Evolutionary conservation across 2,329 filamentous ascomycete species (phyloP).

Genomic region (Colletotrichum chrysophilum): DNA sequence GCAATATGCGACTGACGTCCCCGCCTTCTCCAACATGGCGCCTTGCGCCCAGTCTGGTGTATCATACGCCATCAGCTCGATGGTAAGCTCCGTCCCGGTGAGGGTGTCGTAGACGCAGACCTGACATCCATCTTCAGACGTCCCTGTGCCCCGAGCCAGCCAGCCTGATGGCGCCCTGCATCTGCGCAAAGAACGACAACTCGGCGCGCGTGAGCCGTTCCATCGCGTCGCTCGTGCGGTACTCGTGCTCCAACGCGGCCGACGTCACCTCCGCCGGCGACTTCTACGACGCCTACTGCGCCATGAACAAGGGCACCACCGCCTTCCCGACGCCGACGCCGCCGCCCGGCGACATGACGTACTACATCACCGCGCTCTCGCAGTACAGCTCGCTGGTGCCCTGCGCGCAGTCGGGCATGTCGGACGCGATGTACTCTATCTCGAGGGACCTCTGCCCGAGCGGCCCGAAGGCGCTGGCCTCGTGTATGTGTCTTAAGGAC

Average conservation of each 20-base stretch:
- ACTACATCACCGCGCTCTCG: conserved; percentile 58
- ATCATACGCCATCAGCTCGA: conserved; percentile 42
- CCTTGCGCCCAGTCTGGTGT: conserved; percentile 47
- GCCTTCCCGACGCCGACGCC: conserved; percentile 49
- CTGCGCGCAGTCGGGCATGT: conserved; percentile 51
- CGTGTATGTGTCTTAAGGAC: conserved; percentile 57
- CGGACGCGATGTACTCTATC: conserved; percentile 43
- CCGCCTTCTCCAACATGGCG: conserved; percentile 46
- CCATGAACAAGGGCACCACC: conserved; percentile 53
- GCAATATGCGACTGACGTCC: conserved; percentile 55
- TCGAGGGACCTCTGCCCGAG: conserved; percentile 45
- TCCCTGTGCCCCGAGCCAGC: conserved; percentile 42
- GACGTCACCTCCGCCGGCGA: conserved; percentile 54
- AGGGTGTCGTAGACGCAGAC: background rate
- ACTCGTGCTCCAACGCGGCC: conserved; percentile 50
- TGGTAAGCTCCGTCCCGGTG: conserved; percentile 14
- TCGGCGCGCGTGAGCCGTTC: conserved; percentile 44
- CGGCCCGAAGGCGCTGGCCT: conserved; percentile 55
- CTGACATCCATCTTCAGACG: background rate
- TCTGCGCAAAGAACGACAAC: conserved; percentile 56
- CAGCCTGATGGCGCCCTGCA: conserved; percentile 53
- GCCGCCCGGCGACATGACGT: conserved; percentile 60
- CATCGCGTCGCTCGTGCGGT: conserved; percentile 48
- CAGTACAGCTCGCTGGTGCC: conserved; percentile 47
- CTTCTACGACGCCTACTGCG: conserved; percentile 58